Base-by-base conservation (phyloP, 805 yeast species). In the Ogataea chonburiensis region DNA sequence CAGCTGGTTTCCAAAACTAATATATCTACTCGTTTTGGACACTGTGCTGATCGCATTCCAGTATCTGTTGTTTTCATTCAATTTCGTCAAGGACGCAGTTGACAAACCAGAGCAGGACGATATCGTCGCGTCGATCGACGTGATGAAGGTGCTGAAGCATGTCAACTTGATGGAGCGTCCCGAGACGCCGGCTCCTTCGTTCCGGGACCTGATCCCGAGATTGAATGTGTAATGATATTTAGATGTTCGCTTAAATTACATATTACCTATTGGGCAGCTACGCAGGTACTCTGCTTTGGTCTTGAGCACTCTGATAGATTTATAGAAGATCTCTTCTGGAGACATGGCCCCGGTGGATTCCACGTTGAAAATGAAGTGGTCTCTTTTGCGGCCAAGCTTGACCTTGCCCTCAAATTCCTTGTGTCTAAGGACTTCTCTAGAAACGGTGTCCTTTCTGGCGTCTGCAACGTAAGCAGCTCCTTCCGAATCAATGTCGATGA, bases 291-390 rank as follows among this genome's bases (percentile, higher is more conserved):
- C 86, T 22, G 86, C 89, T 67, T 93, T 93, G 57, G 82, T 81
- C 63, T 79, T 85, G 60, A 93, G 71, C 37, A 88, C 80, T 60
- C 91, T 75, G 33, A 93, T 84, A 43, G 91, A 79, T 62, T 91
- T 93, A 67, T 87, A 79, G 65, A 93, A 93, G 37, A 93, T 87
- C 66, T 91, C 98, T 53, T 86, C 96, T 15, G 98, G 96, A 11
- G 87, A 70, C 96, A 93, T 89, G 26, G 97, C 96, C 24, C 98
- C 98, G 3, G 95, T 81, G 38, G 91, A 80, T 65, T 93, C 98
- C 30, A 93, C 88, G 53, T 88, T 86, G 70, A 87, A 93, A 34
- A 93, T 86, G 61, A 93, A 93, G 54, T 93, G 96, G 60, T 85
- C 93, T 62, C 96, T 81, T 49, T 73, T 73, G 64, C 98, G 79